Base-by-base conservation (phyloP, 1,139 yeast species). In the Saccharomyces hybrid region DNA sequence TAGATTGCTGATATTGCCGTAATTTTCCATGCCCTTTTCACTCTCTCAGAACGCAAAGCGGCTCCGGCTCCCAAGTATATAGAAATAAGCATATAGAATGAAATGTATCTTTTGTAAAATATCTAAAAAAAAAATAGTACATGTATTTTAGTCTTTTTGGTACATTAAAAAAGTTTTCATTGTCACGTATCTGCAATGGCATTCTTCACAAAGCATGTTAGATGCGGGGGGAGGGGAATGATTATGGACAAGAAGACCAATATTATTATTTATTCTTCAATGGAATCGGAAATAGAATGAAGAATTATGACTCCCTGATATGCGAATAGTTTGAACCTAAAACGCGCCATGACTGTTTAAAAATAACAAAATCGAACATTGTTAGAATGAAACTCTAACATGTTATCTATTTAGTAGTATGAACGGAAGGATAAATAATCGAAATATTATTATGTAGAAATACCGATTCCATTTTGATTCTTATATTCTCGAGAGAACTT, bases 281-380 rank as follows among this genome's bases (percentile, higher is more conserved):
- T 55, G 57, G n/a, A 41, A 26, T 8, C 28, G 28, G 5, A 7
- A 4, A 7, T 16, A 11, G n/a, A 11, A 8, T 41, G 50, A 59
- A 60, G 25, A 54, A 41, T 53, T 61, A 5, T 9, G 11, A 28
- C 31, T 28, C 29, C 31, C 13, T 28, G 31, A 28, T 9, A 28
- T 28, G 13, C 31, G 5, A 28, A 9, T 8, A 28, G 13, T 4
- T 8, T 28, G 31, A 9, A 28, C 28, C 28, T 8, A 7, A 26
- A 26, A 26, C 28, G 28, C 8, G 28, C 7, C 28, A 7, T 1
- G 8, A 26, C 8, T 8, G 28, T 8, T 26, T 26, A 26, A 26
- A 26, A 26, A 7, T 26, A 6, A 26, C 28, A 26, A 7, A 26
- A 26, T 8, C 28, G 25, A 23, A 23, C 25, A 23, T 23, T 26